phyloP scores from a whole-genome alignment of 257 asterid species.

The Ballota nigra region DNA sequence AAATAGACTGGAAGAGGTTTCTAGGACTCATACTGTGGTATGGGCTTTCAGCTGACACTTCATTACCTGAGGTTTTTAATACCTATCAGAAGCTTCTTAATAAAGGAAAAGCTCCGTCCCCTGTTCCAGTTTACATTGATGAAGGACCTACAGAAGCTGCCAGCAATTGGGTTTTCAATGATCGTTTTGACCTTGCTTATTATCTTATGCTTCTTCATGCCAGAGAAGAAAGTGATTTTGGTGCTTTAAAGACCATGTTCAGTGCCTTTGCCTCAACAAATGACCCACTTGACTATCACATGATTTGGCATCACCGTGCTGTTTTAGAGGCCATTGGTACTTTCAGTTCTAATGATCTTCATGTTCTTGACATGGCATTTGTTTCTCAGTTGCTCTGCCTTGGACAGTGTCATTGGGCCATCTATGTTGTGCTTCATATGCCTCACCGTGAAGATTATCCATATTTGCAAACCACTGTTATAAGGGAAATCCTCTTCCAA shows the following conservation, averaged over 20 bases:
- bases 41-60: conserved; percentile 78
- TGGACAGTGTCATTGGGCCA: conserved; percentile 98
- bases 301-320: conserved; percentile 99
- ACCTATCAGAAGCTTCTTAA: conserved; percentile 82
- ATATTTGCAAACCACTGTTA: conserved; percentile 60
- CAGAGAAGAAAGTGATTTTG: conserved; percentile 66
- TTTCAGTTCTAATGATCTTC: conserved; percentile 87
- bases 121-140: conserved; percentile 91
- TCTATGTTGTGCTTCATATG: conserved; percentile 92
- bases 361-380: conserved; percentile 85
- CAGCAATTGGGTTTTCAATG: conserved; percentile 41
- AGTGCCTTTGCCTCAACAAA: conserved; percentile 90
- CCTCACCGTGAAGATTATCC: conserved; percentile 91
- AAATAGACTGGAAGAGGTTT: conserved; percentile 97
- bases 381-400: conserved; percentile 86
- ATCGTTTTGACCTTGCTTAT: conserved; percentile 80
- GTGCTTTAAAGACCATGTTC: conserved; percentile 81
- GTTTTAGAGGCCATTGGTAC: conserved; percentile 92
- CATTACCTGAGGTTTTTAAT: conserved; percentile 68
- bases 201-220: conserved; percentile 98
- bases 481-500: conserved; percentile 89
- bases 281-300: conserved; percentile 98
- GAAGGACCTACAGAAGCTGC: conserved; percentile 70
- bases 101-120: conserved; percentile 85
- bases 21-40: conserved; percentile 96